Base-by-base conservation (phyloP, 1,284 basidiomycete species). In the Cystobasidium sp. region DNA sequence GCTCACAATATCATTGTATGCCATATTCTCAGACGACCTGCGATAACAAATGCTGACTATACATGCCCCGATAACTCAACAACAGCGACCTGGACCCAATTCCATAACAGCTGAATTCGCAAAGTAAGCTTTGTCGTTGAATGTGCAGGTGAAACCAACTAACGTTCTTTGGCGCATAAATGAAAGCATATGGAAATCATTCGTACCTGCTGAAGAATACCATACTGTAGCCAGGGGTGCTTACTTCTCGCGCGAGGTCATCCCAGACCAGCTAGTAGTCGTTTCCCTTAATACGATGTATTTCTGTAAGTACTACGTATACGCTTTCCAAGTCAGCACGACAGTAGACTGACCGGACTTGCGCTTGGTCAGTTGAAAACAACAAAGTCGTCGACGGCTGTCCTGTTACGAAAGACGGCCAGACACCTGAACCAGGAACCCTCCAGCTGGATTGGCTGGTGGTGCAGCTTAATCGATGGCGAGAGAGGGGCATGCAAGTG, bases 231-330 rank as follows among this genome's bases (percentile, higher is more conserved):
- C 80, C 8, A 76, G 80, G 6, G 83, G 94, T 9, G 93, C 90
- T 41, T 96, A 96, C 84, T 97, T 87, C 80, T 87, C 91, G 3
- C 86, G 87, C 47, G 93, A 97, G 80, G 89, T 96, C 44, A 87
- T 96, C 37, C 90, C 91, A 0, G 86, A 89, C 78, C 81, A 87
- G 68, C 80, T 96, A 20, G 91, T 92, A 8, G 92, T 91, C 58
- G 89, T 97, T 81, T 91, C 90, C 77, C 84, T 97, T 75, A 97
- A 96, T 83, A 95, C 94, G 1, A 87, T 97, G 83, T 97, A 93
- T 83, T 95, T 93, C 84, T 97, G 91, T 82, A 90, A 93, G 80
- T 89, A 39, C n/a, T 7, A 91, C 91, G 88, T 79, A 80, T 84
- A 77, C 47, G 20, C 71, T 64, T 66, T 58, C 62, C 74, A 44